Evolutionary conservation across 768 basidiomycete genomes (phyloP), one percentile per base, ranked within the genome.

Genomic region (Brasilioporus rufonigricans): DNA sequence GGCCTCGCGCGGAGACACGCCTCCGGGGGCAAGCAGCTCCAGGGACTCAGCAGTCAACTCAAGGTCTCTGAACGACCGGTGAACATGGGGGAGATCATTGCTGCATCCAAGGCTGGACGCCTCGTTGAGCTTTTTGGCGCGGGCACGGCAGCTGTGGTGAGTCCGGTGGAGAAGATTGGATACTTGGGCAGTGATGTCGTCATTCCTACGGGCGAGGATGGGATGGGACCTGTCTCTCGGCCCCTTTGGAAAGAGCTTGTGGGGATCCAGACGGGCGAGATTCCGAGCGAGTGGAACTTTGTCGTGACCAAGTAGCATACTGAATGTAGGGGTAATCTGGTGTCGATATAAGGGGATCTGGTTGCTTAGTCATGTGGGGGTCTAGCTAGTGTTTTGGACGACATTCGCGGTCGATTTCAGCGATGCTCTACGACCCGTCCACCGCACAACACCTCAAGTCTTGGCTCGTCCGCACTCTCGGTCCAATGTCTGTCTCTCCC

Each of bases 401-500:
- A 12, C 43, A 18, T 50, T 44, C 26, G 21, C 39, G 40, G 26
- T 46, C 36, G 16, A 46, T 38, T 24, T 44, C 35, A 50, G 56
- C 52, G 57, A 89, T 91, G 88, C 75, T 87, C 58, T 82, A 80
- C 74, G 89, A 91, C 72, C 71, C 82, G 44, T 72, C 83, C 50
- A 85, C 85, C 11, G 77, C 79, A 1, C 70, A 75, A 16, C 80
- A 88, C 61, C 82, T 96, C 64, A 92, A 89, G 66, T 82, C 87
- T 60, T 98, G 93, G 94, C 85, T 98, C 43, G 80, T 93, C 44
- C 80, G 83, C 58, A 90, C 88, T 0, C 83, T 98, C 39, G 93
- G 93, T 71, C 94, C 94, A 58, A 93, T 98, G 94, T 94, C 26
- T 24, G 49, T 60, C 33, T 4, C 6, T 5, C 16, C 35, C 56